Evolutionary conservation across 2,329 filamentous ascomycete species (phyloP), one percentile per base, ranked within the genome.

Genomic region (Byssoonygena ceratinophila): DNA sequence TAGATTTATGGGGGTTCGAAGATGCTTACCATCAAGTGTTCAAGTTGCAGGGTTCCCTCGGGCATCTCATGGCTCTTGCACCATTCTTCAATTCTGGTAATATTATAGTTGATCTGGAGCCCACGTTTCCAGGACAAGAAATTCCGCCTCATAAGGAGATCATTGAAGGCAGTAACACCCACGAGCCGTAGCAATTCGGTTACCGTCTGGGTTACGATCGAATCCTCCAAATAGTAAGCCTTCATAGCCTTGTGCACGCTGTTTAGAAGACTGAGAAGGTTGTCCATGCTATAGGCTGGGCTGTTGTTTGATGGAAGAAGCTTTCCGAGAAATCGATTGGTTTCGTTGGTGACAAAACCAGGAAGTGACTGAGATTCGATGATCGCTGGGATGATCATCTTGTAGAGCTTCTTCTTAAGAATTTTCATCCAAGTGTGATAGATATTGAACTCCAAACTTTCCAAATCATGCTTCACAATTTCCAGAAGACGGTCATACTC

Each of bases 401-500:
- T 97, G 64, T 94, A 88, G 58, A 98, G 79, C 75, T 94, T 95
- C 82, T 96, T 96, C 80, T 98, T 98, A 65, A 98, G 75, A 53
- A 96, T 87, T 78, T 98, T 98, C 92, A 98, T 98, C 92, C 92
- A 98, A 23, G 92, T 98, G 73, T 98, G 92, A 72, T 98, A 98
- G 63, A 98, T 98, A 76, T 98, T 98, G 77, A 98, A 98, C 73
- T 98, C 92, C 58, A 98, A 77, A 71, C 87, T 95, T 74, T 98
- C 92, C 48, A 98, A 76, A 68, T 98, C 92, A 68, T 98, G 92
- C 78, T 98, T 98, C 67, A 98, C 92, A 68, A 98, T 97, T 71
- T 98, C 92, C 63, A 98, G 75, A 50, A 98, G 79, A 58, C 92
- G 85, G 71, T 98, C 92, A 64, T 98, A 98, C 74, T 98, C 92